Conservation (phyloP, 371 early-diverging fungal genomes). For the Chytridiales sp. region DNA sequence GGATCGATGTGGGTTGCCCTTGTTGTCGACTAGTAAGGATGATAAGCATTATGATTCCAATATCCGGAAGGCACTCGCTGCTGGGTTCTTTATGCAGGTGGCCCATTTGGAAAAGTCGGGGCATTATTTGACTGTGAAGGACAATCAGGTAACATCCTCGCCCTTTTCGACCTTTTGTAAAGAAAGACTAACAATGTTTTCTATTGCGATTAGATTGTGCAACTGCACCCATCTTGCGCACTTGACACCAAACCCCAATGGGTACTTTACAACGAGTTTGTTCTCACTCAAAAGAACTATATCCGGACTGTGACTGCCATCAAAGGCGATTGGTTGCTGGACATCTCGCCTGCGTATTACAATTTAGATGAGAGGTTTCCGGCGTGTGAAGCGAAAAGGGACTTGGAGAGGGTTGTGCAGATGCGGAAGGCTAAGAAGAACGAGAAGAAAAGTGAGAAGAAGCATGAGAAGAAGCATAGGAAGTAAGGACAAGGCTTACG, state of each 20-base stretch:
- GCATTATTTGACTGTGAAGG: constrained; percentile 91
- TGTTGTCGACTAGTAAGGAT: constrained; percentile 73
- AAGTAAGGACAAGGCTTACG: no score
- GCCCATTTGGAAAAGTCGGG: constrained; percentile 88
- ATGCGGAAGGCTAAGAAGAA: constrained; percentile 17
- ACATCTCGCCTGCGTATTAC: constrained; percentile 82
- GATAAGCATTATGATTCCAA: constrained; percentile 75
- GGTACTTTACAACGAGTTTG: constrained; percentile 97
- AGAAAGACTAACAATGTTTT: neutral
- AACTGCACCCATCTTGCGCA: constrained; percentile 90
- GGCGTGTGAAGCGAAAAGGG: constrained; percentile 85
- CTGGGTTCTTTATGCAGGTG: constrained; percentile 97
- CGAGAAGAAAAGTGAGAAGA: no score
- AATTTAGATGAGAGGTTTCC: constrained; percentile 81
- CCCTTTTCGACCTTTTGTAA: neutral
- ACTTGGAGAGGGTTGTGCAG: constrained; percentile 45
- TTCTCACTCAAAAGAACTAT: constrained; percentile 92
- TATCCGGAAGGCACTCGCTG: constrained; percentile 80
- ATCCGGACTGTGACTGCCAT: constrained; percentile 92
- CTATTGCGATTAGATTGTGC: constrained; percentile 57
- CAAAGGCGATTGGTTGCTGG: constrained; percentile 89
- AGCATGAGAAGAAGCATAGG: no score
- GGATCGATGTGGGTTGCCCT: constrained; percentile 68
- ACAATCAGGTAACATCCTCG: constrained; percentile 70
- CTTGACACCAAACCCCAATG: constrained; percentile 90